A percentile compares a stretch with the other conserved stretches of the same genome.
phyloP scores from a whole-genome alignment of 2,329 filamentous ascomycete species.

The Sclerotinia subarctica region DNA sequence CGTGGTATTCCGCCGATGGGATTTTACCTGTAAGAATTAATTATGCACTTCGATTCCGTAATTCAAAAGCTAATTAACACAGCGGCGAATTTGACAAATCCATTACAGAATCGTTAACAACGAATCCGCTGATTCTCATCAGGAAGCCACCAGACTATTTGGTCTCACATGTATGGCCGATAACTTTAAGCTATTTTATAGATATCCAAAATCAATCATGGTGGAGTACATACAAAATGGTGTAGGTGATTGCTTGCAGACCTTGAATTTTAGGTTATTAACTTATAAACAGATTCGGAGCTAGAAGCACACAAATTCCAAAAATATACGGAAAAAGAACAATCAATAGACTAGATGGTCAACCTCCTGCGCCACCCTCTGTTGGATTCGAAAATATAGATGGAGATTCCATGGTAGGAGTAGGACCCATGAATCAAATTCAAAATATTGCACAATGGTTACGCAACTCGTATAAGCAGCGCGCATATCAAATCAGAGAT shows the following conservation, averaged over 20 bases:
- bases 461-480: not conserved
- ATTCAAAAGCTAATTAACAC: not conserved
- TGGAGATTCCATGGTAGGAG: not conserved
- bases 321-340: conserved; percentile 12
- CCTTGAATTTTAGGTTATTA: not conserved
- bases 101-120: not conserved
- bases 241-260: not conserved
- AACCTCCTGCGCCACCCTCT: not conserved
- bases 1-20: conserved; percentile 17
- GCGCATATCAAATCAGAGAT: not conserved
- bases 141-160: not conserved
- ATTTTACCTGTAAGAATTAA: conserved; percentile 5
- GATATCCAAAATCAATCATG: conserved; percentile 9
- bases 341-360: not conserved
- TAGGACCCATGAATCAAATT: not conserved
- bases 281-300: not conserved
- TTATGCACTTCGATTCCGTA: not conserved
- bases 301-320: conserved; percentile 6
- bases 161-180: not conserved
- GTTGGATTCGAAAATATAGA: conserved; percentile 1
- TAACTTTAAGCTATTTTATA: conserved; percentile 8
- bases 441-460: not conserved
- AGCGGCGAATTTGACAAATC: conserved; percentile 13
- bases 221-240: conserved; percentile 11
- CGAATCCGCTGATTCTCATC: not conserved